Base-by-base conservation (phyloP, 768 basidiomycete genomes). In the Krasilnikovozyma curviuscula region DNA sequence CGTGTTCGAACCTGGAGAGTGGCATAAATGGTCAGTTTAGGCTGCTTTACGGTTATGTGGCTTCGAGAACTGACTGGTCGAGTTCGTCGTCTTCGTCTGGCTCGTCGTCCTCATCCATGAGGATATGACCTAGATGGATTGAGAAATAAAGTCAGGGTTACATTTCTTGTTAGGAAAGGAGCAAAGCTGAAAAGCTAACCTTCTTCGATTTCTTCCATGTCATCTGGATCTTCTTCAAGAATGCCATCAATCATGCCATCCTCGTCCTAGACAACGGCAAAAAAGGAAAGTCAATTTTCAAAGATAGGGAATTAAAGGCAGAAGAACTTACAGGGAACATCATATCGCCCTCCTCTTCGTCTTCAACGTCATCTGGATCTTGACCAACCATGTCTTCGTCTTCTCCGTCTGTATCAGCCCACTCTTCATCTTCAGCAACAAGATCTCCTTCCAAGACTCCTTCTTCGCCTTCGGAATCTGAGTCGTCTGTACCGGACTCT, bases 361-460 rank as follows among this genome's bases (percentile, higher is more conserved):
- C 54, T 6, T 54, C 50, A 3, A 43, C 35, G 4, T 67, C 75
- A 25, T 75, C 77, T 7, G 7, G 41, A 8, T 43, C 43, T n/a
- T 18, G 24, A 1, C 19, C 45, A 10, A 18, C 35, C 25, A 80
- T 80, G 19, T 77, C 57, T 13, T 56, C 56, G 37, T 48, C 50
- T 30, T 57, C 81, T 0, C 77, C 78, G 40, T 75, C 73, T 0
- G 81, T 83, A 1, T 78, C 80, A 51, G 81, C 82, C 52, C 80
- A 83, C 23, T 78, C 81, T 0, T 79, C 78, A 49, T 79, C 81
- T 18, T 83, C 84, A 5, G 74, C 83, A 53, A 79, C 83, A 40
- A 86, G 84, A 29, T 60, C 57, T 35, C 53, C 50, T 77, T 83
- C 83, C 38, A 83, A 81, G 28, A 80, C 78, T 45, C 85, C 83